These are phyloP conservation scores for Aspergillus ochraceus DNA, from an alignment of 2,329 filamentous ascomycete species.

Conservation along the genomic window DNA sequence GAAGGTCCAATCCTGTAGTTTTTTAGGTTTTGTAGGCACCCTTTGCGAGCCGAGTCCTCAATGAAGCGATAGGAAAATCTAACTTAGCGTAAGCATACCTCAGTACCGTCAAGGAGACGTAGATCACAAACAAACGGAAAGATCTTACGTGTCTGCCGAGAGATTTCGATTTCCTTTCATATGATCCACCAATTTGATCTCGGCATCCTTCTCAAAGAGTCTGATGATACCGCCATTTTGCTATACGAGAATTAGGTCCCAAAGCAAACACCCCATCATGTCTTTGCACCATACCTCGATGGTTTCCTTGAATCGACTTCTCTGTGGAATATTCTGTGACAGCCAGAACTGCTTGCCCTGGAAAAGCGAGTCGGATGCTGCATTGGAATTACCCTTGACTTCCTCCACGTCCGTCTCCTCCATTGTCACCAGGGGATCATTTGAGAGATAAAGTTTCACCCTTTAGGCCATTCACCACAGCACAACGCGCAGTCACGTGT, in stretches of 20 bases:
- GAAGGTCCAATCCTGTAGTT: constrained; percentile 49
- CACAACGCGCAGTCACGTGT: constrained; percentile 29
- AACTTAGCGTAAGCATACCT: constrained; percentile 7
- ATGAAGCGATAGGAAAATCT: constrained; percentile 61
- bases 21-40: constrained; percentile 50
- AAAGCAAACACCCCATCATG: neutral
- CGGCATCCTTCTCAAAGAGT: constrained; percentile 54
- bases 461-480: neutral
- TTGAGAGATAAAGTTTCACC: neutral
- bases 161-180: constrained; percentile 43
- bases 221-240: constrained; percentile 58
- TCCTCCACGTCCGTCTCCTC: neutral
- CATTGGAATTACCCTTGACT: neutral
- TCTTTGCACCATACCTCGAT: constrained; percentile 42
- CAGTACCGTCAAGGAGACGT: neutral
- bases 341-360: constrained; percentile 59
- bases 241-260: constrained; percentile 24
- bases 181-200: constrained; percentile 62
- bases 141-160: constrained; percentile 49
- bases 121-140: neutral
- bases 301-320: constrained; percentile 48
- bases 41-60: constrained; percentile 53
- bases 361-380: constrained; percentile 46
- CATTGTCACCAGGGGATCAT: neutral
- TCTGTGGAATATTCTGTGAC: constrained; percentile 53